Evolutionary conservation across 2,329 filamentous ascomycete species (phyloP), one percentile per base, ranked within the genome.

Genomic region (Sclerotinia subarctica): DNA sequence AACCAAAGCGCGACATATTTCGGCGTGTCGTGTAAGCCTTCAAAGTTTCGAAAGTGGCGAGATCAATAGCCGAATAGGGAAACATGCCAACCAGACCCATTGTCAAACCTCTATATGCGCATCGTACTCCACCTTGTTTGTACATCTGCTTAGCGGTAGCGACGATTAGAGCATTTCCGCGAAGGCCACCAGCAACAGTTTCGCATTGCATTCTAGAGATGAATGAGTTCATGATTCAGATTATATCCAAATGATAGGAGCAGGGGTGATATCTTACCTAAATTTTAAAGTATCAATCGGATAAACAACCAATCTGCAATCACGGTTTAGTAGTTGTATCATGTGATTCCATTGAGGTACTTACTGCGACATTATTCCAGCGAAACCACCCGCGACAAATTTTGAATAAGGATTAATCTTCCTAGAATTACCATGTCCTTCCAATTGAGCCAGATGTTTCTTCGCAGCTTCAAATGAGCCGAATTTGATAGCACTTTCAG

Each of bases 11-110:
- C 68, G 86, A 88, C 17, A 93, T 91, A 76, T 93, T 91, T 72
- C 89, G 89, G 5, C 81, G 81, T 46, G 90, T 86, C 71, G 96
- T 88, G 10, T 84, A 84, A 59, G 86, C 87, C 80, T 99, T 99
- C 70, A 97, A 85, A 69, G 95, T 88, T 80, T 99, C 95, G 76
- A 98, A 99, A 0, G 93, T 97, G 72, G 92, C 93, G 76, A 99
- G 90, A 77, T 99, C 95, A 76, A 99, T 96, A 62, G 95, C 95
- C 53, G 93, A 94, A 78, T 98, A 99, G 0, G 95, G 95, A 75
- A 99, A 99, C 88, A 98, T 97, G 77, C 95, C 95, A 63, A 97
- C 81, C 5, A 99, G 84, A 21, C 95, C 95, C 86, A 98, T 95
- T 0, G 93, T 94, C 46, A 99, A 85, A 52, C 95, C 95, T 66